phyloP scores from a whole-genome alignment of 2,329 filamentous ascomycete genomes.

The Neonectria faginata region DNA sequence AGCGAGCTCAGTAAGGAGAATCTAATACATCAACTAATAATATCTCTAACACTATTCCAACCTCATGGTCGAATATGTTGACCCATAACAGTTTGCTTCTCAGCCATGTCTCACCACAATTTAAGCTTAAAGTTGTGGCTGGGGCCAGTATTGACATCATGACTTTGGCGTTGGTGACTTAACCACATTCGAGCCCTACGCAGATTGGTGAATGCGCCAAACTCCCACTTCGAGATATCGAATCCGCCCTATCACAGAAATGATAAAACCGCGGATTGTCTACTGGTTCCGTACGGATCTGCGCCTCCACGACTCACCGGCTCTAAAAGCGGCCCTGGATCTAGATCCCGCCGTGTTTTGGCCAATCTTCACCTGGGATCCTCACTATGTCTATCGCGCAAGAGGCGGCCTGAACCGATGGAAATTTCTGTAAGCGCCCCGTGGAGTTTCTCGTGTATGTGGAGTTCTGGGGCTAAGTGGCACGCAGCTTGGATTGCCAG shows the following conservation, averaged over 20 bases:
- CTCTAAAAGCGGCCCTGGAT: constrained; percentile 77
- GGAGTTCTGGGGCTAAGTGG: constrained; percentile 6
- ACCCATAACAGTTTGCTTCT: no score
- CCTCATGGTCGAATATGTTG: no score
- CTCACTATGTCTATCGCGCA: constrained; percentile 80
- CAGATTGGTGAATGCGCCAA: background rate
- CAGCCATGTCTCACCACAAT: background rate
- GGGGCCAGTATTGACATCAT: constrained; percentile 44
- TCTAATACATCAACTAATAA: no score
- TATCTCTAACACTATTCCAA: no score
- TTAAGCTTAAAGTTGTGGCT: constrained; percentile 29
- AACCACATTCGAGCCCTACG: constrained; percentile 8
- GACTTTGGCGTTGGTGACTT: constrained; percentile 29
- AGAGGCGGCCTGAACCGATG: constrained; percentile 79
- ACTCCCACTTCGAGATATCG: background rate
- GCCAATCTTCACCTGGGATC: constrained; percentile 85
- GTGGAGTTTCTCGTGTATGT: background rate
- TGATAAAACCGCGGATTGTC: constrained; percentile 63
- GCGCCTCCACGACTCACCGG: constrained; percentile 81
- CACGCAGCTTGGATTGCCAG: constrained; percentile 75
- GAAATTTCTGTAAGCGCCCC: constrained; percentile 70
- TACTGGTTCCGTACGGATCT: constrained; percentile 86
- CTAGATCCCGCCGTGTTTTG: constrained; percentile 76
- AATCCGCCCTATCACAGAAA: constrained; percentile 21
- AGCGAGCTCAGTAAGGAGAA: no score